phyloP scores from a whole-genome alignment of 1,284 basidiomycete genomes.

The Moesziomyces antarcticus region DNA sequence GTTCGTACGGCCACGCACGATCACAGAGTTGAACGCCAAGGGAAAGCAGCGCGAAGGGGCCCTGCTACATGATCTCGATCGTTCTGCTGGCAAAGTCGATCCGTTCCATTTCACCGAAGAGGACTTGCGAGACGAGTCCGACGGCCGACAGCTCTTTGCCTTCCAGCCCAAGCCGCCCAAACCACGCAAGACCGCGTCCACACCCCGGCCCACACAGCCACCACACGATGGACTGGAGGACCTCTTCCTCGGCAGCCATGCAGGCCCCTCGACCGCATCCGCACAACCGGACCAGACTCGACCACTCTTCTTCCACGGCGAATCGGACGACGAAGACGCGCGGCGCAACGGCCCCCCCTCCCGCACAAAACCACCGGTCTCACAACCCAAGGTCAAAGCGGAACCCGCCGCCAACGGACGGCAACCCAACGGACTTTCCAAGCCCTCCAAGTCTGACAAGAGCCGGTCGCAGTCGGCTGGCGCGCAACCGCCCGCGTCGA shows the following conservation, averaged over 20 bases:
- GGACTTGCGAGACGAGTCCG: conserved; percentile 10
- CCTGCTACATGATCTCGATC: conserved; percentile 10
- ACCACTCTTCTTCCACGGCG: conserved; percentile 21
- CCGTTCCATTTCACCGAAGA: conserved; percentile 21
- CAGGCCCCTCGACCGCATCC: neutral
- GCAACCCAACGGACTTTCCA: too few species aligned
- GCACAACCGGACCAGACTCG: neutral
- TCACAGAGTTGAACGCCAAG: conserved; percentile 14
- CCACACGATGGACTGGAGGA: conserved; percentile 12
- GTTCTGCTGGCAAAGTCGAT: conserved; percentile 4
- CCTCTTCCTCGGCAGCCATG: conserved; percentile 13
- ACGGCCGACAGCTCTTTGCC: conserved; percentile 4
- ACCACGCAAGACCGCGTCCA: too few species aligned
- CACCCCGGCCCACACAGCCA: neutral
- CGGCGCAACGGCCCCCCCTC: conserved; percentile 9
- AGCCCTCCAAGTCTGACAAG: neutral
- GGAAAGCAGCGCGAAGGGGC: conserved; percentile 7
- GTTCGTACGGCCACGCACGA: conserved; percentile 16
- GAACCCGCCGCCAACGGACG: too few species aligned
- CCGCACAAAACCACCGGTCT: neutral
- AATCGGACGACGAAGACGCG: conserved; percentile 16
- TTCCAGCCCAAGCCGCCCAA: conserved; percentile 5
- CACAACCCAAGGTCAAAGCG: conserved; percentile 9
- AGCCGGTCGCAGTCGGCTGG: neutral
- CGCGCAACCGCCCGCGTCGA: too few species aligned